These are phyloP conservation scores for Trichophyton verrucosum DNA, from an alignment of 2,329 filamentous ascomycete species.

Conservation along the genomic window DNA sequence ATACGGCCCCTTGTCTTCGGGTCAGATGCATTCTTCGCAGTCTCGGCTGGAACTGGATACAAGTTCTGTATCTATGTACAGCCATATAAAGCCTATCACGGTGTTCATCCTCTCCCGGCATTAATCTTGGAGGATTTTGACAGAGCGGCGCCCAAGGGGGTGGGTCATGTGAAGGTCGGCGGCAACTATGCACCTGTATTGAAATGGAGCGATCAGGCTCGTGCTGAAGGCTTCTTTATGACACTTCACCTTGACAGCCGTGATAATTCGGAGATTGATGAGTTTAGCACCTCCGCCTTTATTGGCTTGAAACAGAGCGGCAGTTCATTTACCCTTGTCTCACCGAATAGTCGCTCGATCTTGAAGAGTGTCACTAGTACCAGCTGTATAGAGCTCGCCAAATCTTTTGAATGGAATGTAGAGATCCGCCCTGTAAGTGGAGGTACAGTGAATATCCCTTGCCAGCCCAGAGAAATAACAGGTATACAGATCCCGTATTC, in stretches of 20 bases:
- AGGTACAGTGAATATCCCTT: neutral
- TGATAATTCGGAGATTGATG: slow-evolving; percentile 24
- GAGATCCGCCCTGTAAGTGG: slow-evolving; percentile 18
- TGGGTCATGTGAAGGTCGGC: slow-evolving; percentile 25
- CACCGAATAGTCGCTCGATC: slow-evolving; percentile 21
- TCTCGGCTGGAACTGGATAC: slow-evolving; percentile 18
- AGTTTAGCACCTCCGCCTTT: slow-evolving; percentile 26
- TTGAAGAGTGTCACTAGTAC: slow-evolving; percentile 23
- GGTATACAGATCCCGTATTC: slow-evolving; percentile 13
- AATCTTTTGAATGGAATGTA: slow-evolving; percentile 23
- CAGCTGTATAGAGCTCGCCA: slow-evolving; percentile 18
- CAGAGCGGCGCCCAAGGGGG: slow-evolving; percentile 24
- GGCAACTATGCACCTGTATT: slow-evolving; percentile 29
- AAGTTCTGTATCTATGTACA: slow-evolving; percentile 24
- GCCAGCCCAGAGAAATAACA: neutral
- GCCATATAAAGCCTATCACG: slow-evolving; percentile 19
- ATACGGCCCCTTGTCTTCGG: slow-evolving; percentile 26
- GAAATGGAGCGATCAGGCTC: slow-evolving; percentile 22
- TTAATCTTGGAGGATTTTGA: slow-evolving; percentile 27
- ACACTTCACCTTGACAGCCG: slow-evolving; percentile 25
- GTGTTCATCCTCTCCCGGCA: slow-evolving; percentile 18
- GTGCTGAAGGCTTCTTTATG: slow-evolving; percentile 21
- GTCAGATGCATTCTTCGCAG: slow-evolving; percentile 16
- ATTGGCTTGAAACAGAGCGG: slow-evolving; percentile 20
- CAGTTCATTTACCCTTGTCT: slow-evolving; percentile 17